Percentiles rank a stretch among this genome's conserved stretches.
Evolutionary conservation across 257 asterid species (phyloP).

Genomic region (Solanum verrucosum): DNA sequence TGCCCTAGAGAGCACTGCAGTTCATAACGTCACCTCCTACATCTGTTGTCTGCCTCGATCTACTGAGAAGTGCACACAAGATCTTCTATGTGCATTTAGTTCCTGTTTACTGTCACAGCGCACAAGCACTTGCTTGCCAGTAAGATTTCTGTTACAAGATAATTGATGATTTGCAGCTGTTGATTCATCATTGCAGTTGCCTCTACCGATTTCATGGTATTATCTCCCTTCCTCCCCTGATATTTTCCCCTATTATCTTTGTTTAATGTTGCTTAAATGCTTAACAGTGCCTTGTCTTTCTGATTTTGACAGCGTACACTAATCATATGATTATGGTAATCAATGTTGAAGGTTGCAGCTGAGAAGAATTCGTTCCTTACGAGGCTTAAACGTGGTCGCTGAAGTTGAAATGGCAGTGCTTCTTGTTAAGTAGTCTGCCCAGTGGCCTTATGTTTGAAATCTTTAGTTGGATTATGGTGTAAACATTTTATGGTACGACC

Average conservation of each 20-base stretch:
- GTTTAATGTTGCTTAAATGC: too few relatives aligned
- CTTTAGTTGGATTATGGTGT: too few relatives aligned
- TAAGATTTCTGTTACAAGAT: not conserved
- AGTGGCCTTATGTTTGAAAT: not conserved
- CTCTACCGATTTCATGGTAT: not conserved
- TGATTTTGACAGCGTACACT: not conserved
- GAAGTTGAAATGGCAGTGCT: not conserved
- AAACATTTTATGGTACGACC: not conserved
- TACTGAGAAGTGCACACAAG: not conserved
- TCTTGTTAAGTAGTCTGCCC: not conserved
- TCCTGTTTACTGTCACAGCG: not conserved
- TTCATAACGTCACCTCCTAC: not conserved
- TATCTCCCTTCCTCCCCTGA: not conserved
- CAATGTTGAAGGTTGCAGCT: not conserved
- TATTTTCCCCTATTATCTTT: not conserved
- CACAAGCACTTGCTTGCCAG: not conserved
- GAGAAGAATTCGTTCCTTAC: not conserved
- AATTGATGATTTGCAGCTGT: not conserved
- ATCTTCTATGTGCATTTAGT: not conserved
- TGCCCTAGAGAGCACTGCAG: not conserved
- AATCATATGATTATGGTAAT: not conserved
- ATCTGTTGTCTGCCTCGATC: not conserved
- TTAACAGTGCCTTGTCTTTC: not conserved
- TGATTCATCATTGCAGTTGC: not conserved
- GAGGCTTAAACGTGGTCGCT: not conserved